These are phyloP conservation scores for Pythium apleroticum DNA, from an alignment of 352 stramenopile species.

Conservation along the genomic window DNA sequence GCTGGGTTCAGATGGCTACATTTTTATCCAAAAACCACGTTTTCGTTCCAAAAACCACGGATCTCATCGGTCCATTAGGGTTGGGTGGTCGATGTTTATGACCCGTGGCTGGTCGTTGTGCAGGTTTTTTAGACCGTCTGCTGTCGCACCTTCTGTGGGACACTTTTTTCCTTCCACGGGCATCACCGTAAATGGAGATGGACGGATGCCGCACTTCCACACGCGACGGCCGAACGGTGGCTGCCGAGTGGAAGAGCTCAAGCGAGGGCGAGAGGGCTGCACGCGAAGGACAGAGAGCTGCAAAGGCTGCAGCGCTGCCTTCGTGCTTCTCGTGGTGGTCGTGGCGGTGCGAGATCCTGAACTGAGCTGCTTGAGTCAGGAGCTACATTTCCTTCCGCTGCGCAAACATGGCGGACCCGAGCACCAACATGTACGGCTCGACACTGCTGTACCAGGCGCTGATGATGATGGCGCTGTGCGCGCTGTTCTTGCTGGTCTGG, in stretches of 20 bases:
- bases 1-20: not conserved
- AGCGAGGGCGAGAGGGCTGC: not conserved
- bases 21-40: not conserved
- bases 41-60: not conserved
- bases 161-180: not conserved
- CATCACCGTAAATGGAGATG: slow-evolving; percentile 2
- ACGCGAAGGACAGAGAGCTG: not conserved
- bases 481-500: slow-evolving; percentile 58
- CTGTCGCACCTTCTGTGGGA: not conserved
- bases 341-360: not conserved
- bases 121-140: no score
- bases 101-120: not conserved
- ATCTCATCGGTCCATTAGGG: not conserved
- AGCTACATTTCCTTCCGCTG: not conserved
- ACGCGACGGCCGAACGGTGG: not conserved
- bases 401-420: slow-evolving; percentile 14
- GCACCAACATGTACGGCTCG: slow-evolving; percentile 22
- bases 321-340: no score
- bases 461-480: slow-evolving; percentile 50
- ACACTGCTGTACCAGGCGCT: slow-evolving; percentile 62
- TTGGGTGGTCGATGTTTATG: not conserved
- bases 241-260: not conserved
- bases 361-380: not conserved
- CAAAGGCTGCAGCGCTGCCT: not conserved
- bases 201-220: not conserved